phyloP scores from a whole-genome alignment of 2,329 filamentous ascomycete genomes.

The Cucurbitaria berberidis region DNA sequence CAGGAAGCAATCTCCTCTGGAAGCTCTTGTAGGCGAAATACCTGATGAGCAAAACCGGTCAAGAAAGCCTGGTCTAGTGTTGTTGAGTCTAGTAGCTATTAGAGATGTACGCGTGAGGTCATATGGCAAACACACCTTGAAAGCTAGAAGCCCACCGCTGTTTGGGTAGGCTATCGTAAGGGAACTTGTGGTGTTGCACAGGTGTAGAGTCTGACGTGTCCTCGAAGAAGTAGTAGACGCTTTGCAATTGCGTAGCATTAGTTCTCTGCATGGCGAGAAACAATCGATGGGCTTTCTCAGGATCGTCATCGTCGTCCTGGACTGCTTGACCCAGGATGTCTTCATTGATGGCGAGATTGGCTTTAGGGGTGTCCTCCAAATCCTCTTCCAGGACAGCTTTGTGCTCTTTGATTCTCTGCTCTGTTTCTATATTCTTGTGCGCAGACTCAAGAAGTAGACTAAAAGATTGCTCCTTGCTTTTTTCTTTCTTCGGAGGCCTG shows the following conservation, averaged over 20 bases:
- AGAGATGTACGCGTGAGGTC: slow-evolving; percentile 4
- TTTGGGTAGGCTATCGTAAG: slow-evolving; percentile 33
- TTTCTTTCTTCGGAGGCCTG: slow-evolving; percentile 25
- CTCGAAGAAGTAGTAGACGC: slow-evolving; percentile 63
- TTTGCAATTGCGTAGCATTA: slow-evolving; percentile 62
- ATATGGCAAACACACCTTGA: slow-evolving; percentile 25
- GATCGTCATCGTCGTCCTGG: slow-evolving; percentile 76
- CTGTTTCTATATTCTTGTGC: slow-evolving; percentile 30
- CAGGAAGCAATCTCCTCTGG: slow-evolving; percentile 50
- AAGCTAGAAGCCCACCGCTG: slow-evolving; percentile 44
- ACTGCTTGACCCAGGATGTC: slow-evolving; percentile 33
- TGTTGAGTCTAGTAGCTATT: slow-evolving; percentile 21
- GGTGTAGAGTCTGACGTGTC: slow-evolving; percentile 9
- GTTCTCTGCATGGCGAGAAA: slow-evolving; percentile 65
- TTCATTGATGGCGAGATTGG: slow-evolving; percentile 26
- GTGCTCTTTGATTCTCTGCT: slow-evolving; percentile 32
- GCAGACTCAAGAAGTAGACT: slow-evolving; percentile 31
- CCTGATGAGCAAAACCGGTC: slow-evolving; percentile 50
- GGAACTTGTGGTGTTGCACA: neutral
- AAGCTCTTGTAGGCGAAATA: slow-evolving; percentile 47
- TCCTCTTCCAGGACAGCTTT: slow-evolving; percentile 35
- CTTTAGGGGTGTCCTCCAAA: slow-evolving; percentile 13
- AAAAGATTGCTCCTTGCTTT: slow-evolving; percentile 24
- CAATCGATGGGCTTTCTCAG: slow-evolving; percentile 65
- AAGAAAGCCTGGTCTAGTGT: slow-evolving; percentile 50